A percentile compares a stretch with the other conserved stretches of the same genome.
These are phyloP conservation scores for Vitis hybrid DNA, from an alignment of 177 flowering plant genomes.

Conservation along the genomic window DNA sequence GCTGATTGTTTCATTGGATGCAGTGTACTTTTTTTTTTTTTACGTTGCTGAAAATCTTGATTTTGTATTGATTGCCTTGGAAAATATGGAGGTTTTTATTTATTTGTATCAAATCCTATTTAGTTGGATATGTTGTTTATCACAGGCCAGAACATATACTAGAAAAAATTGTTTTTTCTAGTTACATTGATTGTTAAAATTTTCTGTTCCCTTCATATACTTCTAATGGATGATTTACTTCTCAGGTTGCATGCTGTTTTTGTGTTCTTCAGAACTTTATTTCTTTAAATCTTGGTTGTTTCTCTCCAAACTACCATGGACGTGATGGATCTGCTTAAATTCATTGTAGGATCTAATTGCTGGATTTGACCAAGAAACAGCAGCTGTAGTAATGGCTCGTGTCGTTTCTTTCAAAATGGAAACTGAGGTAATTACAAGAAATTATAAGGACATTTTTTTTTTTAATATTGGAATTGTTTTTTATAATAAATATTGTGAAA, in stretches of 20 bases:
- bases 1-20: too few species aligned
- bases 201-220: not conserved
- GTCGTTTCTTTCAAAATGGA: slow-evolving; percentile 96
- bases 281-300: not conserved
- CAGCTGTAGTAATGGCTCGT: slow-evolving; percentile 94
- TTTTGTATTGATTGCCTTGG: too few species aligned
- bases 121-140: too few species aligned
- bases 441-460: too few species aligned
- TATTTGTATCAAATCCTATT: too few species aligned
- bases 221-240: not conserved
- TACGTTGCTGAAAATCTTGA: too few species aligned
- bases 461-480: too few species aligned
- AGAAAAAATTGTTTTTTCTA: not conserved
- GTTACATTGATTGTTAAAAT: not conserved
- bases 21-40: too few species aligned
- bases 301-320: not conserved
- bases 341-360: slow-evolving; percentile 74
- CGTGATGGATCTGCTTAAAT: slow-evolving; percentile 4
- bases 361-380: slow-evolving; percentile 99
- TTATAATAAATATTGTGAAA: too few species aligned
- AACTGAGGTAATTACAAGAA: slow-evolving; percentile 58
- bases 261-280: not conserved
- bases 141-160: too few species aligned
- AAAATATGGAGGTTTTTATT: too few species aligned
- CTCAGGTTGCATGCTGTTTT: not conserved